phyloP scores from a whole-genome alignment of 2,329 filamentous ascomycete genomes.

The Leptographium lundbergii region DNA sequence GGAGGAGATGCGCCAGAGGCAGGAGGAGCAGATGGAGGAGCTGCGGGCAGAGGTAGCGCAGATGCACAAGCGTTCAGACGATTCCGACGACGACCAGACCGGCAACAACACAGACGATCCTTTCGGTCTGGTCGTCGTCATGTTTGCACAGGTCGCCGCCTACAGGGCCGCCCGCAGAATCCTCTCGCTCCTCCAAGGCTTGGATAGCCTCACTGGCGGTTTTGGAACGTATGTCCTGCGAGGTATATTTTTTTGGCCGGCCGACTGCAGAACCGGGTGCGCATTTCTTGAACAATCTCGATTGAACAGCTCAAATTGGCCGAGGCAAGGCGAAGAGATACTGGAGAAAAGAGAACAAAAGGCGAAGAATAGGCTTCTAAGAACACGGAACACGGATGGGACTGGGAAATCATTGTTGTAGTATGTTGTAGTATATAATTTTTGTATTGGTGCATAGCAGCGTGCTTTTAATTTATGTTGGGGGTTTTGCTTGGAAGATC shows the following conservation, averaged over 20 bases:
- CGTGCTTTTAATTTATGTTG: background rate
- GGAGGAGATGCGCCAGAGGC: background rate
- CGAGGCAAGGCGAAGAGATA: background rate
- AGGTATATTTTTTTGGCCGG: background rate
- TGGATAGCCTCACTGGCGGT: background rate
- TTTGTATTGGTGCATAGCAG: background rate
- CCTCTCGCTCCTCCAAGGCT: background rate
- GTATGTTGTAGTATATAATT: too few relatives aligned
- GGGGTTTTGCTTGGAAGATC: background rate
- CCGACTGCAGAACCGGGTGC: background rate
- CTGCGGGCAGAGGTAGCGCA: background rate
- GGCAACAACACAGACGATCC: background rate
- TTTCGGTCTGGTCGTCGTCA: background rate
- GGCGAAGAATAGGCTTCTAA: too few relatives aligned
- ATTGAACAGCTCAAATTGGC: too few relatives aligned
- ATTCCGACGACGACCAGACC: background rate
- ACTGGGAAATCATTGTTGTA: conserved; percentile 28
- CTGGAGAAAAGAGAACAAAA: too few relatives aligned
- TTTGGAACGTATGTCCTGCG: background rate
- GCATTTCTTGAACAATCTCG: background rate
- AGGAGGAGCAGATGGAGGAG: background rate
- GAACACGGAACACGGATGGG: background rate
- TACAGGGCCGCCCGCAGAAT: background rate
- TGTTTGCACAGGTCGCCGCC: background rate
- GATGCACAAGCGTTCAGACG: background rate